Evolutionary conservation across 1,284 basidiomycete genomes (phyloP).

Genomic region (Puccinia polysora): DNA sequence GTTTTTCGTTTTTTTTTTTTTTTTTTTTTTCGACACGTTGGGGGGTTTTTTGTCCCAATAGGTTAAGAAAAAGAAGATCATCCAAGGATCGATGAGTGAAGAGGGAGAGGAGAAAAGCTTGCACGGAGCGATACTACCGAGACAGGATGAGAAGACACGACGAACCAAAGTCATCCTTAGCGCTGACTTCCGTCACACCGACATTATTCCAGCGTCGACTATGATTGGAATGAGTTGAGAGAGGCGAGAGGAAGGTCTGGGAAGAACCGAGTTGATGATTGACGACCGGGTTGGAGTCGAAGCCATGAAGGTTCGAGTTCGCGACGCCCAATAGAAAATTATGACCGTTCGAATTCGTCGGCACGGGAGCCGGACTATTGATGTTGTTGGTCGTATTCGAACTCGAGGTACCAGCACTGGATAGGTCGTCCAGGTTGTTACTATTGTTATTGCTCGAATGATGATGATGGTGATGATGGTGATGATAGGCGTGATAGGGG

Average conservation of each 20-base stretch:
- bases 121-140: no score
- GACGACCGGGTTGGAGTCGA: not conserved
- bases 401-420: not conserved
- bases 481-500: not conserved
- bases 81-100: not conserved
- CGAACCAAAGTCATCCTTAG: constrained; percentile 41
- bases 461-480: not conserved
- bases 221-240: not conserved
- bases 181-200: constrained; percentile 35
- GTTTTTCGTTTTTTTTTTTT: not conserved
- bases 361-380: not conserved
- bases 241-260: not conserved
- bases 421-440: not conserved
- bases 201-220: constrained; percentile 9
- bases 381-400: not conserved
- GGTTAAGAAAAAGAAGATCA: not conserved
- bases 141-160: no score
- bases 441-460: not conserved
- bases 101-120: not conserved
- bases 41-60: not conserved
- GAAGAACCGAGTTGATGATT: not conserved
- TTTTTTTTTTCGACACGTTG: not conserved
- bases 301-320: not conserved
- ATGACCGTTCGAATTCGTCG: not conserved
- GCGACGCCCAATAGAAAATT: not conserved